Evolutionary conservation across 306 rosid genomes (phyloP).

Genomic region (Sicyos edulis): DNA sequence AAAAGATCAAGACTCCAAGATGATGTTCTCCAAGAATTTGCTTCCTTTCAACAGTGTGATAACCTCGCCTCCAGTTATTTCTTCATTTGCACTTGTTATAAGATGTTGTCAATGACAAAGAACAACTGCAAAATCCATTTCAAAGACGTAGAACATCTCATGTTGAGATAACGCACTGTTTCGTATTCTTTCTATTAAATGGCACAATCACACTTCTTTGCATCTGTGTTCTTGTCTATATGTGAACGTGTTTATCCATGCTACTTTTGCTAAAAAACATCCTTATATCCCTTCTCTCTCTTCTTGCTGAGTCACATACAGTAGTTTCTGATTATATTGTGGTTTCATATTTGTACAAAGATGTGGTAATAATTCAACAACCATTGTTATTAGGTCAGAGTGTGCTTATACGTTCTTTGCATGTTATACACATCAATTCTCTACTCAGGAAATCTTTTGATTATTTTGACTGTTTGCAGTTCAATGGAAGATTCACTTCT

Average conservation of each 20-base stretch:
- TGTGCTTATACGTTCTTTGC: neutral
- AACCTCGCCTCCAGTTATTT: neutral
- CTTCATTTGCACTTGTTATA: neutral
- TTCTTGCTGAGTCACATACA: neutral
- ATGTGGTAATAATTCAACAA: neutral
- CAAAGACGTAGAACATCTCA: too few species aligned
- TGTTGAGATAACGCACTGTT: too few species aligned
- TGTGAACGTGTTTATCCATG: neutral
- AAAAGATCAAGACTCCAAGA: neutral
- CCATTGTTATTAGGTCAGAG: neutral
- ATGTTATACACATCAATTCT: neutral
- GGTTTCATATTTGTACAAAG: neutral
- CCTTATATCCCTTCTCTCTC: neutral
- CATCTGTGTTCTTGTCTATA: neutral
- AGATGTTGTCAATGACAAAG: too few species aligned
- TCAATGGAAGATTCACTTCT: conserved; percentile 70
- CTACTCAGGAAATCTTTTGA: conserved; percentile 13
- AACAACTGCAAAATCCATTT: too few species aligned
- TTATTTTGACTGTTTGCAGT: conserved; percentile 37
- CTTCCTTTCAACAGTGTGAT: neutral
- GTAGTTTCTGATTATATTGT: neutral
- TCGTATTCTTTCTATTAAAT: too few species aligned
- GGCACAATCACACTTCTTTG: too few species aligned
- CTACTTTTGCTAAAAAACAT: neutral
- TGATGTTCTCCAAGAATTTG: neutral